Percentiles rank a stretch among this genome's conserved stretches.
Evolutionary conservation across 371 early-diverging fungal genomes (phyloP).

Genomic region (Zopfochytrium polystomum): DNA sequence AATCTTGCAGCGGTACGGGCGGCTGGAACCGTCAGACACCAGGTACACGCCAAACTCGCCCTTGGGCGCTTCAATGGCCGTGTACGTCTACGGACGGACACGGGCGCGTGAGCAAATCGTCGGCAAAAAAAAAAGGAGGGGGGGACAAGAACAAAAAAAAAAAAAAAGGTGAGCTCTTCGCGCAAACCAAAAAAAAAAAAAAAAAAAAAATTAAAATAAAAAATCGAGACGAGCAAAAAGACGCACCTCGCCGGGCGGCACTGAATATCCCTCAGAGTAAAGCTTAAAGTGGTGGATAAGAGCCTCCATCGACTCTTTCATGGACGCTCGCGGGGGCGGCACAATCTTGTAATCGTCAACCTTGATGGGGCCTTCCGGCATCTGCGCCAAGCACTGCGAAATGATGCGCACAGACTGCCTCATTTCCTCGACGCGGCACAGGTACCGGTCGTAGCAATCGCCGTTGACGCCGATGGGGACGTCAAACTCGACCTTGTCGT

Average conservation of each 20-base stretch:
- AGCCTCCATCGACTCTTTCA: constrained; percentile 98
- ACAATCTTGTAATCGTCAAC: constrained; percentile 97
- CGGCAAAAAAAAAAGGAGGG: neutral
- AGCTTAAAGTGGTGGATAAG: constrained; percentile 98
- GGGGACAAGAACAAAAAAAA: too few relatives aligned
- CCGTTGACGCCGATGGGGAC: constrained; percentile 93
- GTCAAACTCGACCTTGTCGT: constrained; percentile 92
- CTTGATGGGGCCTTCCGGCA: constrained; percentile 91
- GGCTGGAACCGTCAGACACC: constrained; percentile 84
- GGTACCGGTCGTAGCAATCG: constrained; percentile 93
- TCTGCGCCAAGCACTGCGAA: constrained; percentile 88
- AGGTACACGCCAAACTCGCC: constrained; percentile 93
- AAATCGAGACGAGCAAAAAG: neutral
- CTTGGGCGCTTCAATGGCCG: constrained; percentile 96
- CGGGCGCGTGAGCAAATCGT: neutral
- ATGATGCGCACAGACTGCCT: constrained; percentile 94
- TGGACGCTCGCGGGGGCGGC: constrained; percentile 90
- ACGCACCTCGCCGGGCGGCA: constrained; percentile 82
- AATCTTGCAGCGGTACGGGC: constrained; percentile 96
- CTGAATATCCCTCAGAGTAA: constrained; percentile 95
- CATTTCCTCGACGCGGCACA: constrained; percentile 98
- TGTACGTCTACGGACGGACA: constrained; percentile 67
- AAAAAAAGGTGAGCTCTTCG: too few relatives aligned
- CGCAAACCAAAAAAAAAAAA: too few relatives aligned
- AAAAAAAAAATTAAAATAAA: neutral